phyloP scores from a whole-genome alignment of 352 stramenopile genomes.

The Phytophthora idaei region DNA sequence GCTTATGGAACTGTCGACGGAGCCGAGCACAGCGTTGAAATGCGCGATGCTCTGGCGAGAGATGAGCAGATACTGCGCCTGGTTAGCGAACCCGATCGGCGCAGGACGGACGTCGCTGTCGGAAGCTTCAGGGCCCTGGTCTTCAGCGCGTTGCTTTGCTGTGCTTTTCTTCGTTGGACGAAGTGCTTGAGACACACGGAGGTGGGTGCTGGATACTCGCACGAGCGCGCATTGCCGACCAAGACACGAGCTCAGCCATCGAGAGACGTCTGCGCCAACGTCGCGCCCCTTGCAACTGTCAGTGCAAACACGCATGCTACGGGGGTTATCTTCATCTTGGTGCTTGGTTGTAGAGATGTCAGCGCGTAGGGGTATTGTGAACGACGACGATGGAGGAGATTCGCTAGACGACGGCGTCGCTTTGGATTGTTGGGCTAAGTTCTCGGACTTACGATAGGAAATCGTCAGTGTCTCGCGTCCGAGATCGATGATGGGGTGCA shows the following conservation, averaged over 20 bases:
- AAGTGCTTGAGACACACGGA: conserved; percentile 36
- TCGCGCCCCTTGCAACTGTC: conserved; percentile 56
- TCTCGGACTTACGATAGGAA: conserved; percentile 22
- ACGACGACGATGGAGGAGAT: conserved; percentile 14
- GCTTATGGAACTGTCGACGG: conserved; percentile 31
- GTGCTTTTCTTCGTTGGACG: conserved; percentile 10
- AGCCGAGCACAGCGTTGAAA: conserved; percentile 50
- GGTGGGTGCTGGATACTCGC: conserved; percentile 56
- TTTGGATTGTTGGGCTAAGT: conserved; percentile 2
- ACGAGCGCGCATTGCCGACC: conserved; percentile 69
- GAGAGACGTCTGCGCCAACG: conserved; percentile 53
- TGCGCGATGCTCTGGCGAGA: conserved; percentile 60
- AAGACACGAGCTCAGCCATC: conserved; percentile 73
- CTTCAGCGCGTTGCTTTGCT: not conserved
- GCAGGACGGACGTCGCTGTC: conserved; percentile 1
- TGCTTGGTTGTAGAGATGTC: conserved; percentile 24
- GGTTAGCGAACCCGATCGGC: conserved; percentile 80
- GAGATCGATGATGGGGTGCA: conserved; percentile 70
- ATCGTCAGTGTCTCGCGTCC: conserved; percentile 62
- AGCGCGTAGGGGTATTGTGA: conserved; percentile 48
- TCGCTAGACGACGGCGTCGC: conserved; percentile 9
- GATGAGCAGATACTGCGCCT: conserved; percentile 71
- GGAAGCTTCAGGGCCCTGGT: conserved; percentile 1
- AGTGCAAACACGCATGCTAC: conserved; percentile 60
- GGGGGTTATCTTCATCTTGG: conserved; percentile 20